Base-by-base conservation (phyloP, 306 rosid genomes). In the Arachis hypogaea region DNA sequence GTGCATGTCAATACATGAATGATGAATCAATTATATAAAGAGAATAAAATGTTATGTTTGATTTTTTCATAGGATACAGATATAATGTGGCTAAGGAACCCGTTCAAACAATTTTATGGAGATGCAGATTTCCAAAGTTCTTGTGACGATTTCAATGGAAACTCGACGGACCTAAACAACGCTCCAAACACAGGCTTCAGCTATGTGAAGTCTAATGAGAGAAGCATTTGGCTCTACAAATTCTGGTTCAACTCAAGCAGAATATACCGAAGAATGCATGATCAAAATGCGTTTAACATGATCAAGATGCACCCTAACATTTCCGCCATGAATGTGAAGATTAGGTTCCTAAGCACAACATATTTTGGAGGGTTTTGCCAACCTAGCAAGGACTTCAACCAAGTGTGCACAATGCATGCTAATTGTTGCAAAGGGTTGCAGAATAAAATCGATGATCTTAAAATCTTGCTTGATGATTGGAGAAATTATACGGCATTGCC, bases 1-100 rank as follows among this genome's bases (percentile, higher is more conserved):
- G 28, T 22, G 1, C 1, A 22, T 22, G 28, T 22, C 28, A 22
- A 22, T 22, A 22, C 28, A 22, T 22, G 28, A 22, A 57, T 7
- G 44, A 61, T 45, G 28, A 42, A 46, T 78, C 8, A 43, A n/a
- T 6, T 41, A 22, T 41, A 22, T 22, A 22, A 22, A 22, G 28
- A 22, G 28, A 10, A 62, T 42, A 7, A 30, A 61, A n/a, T 60
- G 44, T 51, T 11, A 33, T 29, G 0, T 46, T 7, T 11, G 10
- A 22, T 22, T 4, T 68, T 7, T 33, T 22, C n/a, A 69, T 76
- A 93, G 98, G 98, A 93, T 64, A 67, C 87, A 3, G 97, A 93
- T 61, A 83, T 93, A 44, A 89, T 93, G 97, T 93, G 98, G 98
- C 79, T 93, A 16, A 80, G 89, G 56, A 73, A 89, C 71, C 98